Base-by-base conservation (phyloP, 768 basidiomycete species). In the Neoboletus magnificus region DNA sequence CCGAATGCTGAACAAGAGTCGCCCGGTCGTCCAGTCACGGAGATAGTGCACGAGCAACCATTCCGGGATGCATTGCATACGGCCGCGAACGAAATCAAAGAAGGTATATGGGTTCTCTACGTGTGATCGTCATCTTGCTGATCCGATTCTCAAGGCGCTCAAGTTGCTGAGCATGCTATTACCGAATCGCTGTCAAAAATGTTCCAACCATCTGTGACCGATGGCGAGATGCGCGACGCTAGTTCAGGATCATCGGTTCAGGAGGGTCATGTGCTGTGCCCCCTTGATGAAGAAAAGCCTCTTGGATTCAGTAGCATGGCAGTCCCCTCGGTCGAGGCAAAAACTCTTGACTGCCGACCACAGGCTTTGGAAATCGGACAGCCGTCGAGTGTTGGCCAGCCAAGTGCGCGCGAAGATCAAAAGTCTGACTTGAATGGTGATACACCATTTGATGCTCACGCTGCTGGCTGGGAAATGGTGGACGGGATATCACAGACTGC, bases 311-410 rank as follows among this genome's bases (percentile, higher is more conserved):
- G 84, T 0, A 81, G 82, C 55, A 72, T 83, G 1, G 76, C 81
- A 8, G 81, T 89, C 1, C 88, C 89, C 2, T 87, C 83, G 0
- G 65, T 89, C 13, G 90, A 90, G 66, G 86, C 89, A 68, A 83
- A 84, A 66, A 76, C 74, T 2, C 71, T 87, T 27, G 66, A 91
- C 60, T 66, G 71, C 29, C 71, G 73, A 16, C 77, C 79, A 5
- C 69, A 72, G 5, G 56, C 64, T 30, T 68, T 75, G 16, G 69
- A 77, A 48, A 59, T 58, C 2, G 59, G 65, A 13, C 67, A 51
- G 32, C 48, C 62, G 6, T 60, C 71, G 4, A 63, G 73, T 16
- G 55, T 62, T 27, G 71, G 76, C 41, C 69, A 67, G n/a, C 52
- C 65, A n/a, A 22, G 41, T 27, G 32, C 22, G 37, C 62, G 63